Evolutionary conservation across 257 asterid species (phyloP).

Genomic region (Solanum megistacrolobum): DNA sequence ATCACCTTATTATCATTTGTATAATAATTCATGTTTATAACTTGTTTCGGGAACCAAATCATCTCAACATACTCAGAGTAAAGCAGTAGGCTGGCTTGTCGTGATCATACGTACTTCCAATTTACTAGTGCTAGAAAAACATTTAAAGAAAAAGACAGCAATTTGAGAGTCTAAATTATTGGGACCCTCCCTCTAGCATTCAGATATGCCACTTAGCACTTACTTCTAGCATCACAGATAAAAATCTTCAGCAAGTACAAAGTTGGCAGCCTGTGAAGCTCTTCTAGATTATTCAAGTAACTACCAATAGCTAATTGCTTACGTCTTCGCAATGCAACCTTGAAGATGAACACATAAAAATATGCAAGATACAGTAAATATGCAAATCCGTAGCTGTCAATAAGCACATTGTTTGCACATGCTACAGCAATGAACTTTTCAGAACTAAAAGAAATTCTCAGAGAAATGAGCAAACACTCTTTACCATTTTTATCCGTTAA

Average conservation of each 20-base stretch:
- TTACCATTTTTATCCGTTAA: slow-evolving; percentile 68
- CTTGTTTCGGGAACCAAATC: background rate
- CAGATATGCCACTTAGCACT: background rate
- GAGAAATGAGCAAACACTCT: slow-evolving; percentile 8
- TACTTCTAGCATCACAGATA: background rate
- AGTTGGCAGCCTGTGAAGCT: background rate
- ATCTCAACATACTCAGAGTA: background rate
- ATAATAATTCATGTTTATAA: background rate
- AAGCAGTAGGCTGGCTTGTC: background rate
- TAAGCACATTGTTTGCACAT: background rate
- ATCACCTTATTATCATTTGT: background rate
- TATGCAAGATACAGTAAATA: background rate
- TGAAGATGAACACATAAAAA: background rate
- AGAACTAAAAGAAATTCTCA: background rate
- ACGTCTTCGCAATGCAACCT: background rate
- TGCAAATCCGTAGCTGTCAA: background rate
- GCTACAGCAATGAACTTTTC: background rate
- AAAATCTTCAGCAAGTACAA: background rate
- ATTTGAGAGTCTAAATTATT: background rate
- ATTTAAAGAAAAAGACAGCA: background rate
- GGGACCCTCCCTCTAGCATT: background rate
- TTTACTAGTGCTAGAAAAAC: background rate
- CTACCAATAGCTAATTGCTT: background rate
- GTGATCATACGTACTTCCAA: background rate
- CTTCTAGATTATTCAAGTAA: background rate